These are phyloP conservation scores for Passiflora organensis DNA, from an alignment of 345 rosid genomes.

Conservation along the genomic window DNA sequence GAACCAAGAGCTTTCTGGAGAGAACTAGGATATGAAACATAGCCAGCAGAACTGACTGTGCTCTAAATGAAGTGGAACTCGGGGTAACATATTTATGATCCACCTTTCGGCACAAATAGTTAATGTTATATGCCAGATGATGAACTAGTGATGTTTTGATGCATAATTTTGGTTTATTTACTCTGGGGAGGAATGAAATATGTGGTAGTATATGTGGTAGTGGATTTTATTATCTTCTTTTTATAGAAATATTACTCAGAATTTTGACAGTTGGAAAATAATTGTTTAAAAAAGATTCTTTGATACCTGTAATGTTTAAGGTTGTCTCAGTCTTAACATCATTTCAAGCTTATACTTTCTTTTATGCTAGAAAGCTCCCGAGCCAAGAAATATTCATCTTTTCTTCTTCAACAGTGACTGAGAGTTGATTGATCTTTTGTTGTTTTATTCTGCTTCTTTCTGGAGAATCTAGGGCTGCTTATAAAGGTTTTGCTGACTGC, in stretches of 20 bases:
- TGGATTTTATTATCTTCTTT: neutral
- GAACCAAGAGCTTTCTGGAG: too few species aligned
- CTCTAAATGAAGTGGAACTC: too few species aligned
- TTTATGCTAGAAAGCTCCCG: neutral
- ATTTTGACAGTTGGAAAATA: too few species aligned
- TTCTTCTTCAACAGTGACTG: neutral
- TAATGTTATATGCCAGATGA: too few species aligned
- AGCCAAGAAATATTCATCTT: neutral
- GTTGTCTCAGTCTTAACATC: neutral
- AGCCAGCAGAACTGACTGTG: too few species aligned
- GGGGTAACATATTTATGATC: too few species aligned
- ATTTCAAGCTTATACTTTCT: neutral
- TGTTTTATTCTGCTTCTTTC: constrained; percentile 18
- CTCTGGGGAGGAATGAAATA: too few species aligned
- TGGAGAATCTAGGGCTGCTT: constrained; percentile 88
- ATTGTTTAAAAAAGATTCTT: neutral
- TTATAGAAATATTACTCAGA: neutral
- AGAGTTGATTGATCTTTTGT: constrained; percentile 8
- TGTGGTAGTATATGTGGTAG: too few species aligned
- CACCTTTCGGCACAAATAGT: too few species aligned
- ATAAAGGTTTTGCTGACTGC: constrained; percentile 96
- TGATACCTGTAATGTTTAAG: neutral
- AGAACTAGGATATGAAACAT: too few species aligned
- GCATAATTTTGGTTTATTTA: too few species aligned
- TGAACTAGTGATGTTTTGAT: too few species aligned